These are phyloP conservation scores for Pseudogymnoascus pannorum DNA, from an alignment of 2,329 filamentous ascomycete species.

Conservation along the genomic window DNA sequence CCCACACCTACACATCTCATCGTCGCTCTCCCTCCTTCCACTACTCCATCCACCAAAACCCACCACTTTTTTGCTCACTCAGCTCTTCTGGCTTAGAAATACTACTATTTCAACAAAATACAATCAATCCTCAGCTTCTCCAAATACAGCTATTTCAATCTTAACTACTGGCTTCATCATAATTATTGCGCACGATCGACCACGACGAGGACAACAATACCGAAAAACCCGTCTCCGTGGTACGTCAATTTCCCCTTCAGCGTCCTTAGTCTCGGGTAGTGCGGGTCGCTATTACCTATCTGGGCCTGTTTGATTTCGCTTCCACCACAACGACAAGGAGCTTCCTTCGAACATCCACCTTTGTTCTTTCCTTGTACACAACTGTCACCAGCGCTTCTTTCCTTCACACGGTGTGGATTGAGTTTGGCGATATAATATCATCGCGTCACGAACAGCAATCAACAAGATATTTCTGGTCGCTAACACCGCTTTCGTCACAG, in stretches of 20 bases:
- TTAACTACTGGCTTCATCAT: too few relatives aligned
- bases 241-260: conserved; percentile 1
- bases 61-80: neutral
- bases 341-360: neutral
- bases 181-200: too few relatives aligned
- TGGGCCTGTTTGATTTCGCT: neutral
- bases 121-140: neutral
- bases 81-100: neutral
- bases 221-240: neutral
- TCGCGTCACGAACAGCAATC: neutral
- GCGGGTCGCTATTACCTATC: conserved; percentile 2
- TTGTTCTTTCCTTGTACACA: neutral
- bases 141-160: neutral
- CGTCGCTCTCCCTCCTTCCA: too few relatives aligned
- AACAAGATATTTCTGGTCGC: neutral
- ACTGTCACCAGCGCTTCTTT: neutral
- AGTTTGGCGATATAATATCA: neutral
- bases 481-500: neutral
- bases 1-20: too few relatives aligned
- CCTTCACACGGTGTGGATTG: neutral
- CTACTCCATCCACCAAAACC: too few relatives aligned
- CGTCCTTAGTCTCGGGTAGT: neutral
- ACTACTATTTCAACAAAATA: neutral
- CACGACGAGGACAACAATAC: neutral
- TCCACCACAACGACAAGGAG: neutral